Evolutionary conservation across 2,329 filamentous ascomycete genomes (phyloP), one percentile per base, ranked within the genome.

Genomic region (Rutstroemia sp.): DNA sequence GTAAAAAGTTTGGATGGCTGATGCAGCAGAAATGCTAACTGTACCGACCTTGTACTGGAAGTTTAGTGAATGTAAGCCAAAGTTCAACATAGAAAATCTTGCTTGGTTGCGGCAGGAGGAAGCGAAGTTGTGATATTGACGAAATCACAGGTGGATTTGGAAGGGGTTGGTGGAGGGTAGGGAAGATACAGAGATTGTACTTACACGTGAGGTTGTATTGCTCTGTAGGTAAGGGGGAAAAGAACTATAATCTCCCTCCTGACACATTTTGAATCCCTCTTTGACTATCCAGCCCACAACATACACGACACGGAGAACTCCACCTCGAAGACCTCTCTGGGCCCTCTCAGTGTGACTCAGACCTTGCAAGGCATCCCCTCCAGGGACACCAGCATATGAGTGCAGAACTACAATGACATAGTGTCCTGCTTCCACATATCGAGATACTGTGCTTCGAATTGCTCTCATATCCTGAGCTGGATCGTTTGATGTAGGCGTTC

Each of bases 401-500:
- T 66, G 63, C 25, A 66, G 52, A 16, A 67, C 60, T 19, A 67
- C 51, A 42, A 67, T 62, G 14, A 67, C 62, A 52, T 67, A 65
- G 44, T 65, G 66, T 2, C 71, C 71, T n/a, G 69, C 60, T 16
- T 61, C 63, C 18, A 65, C 70, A 46, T 74, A 67, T 39, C 58
- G 56, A 23, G 63, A 59, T 34, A 74, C 68, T 5, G 62, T 62
- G 18, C 61, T 64, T 37, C 70, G 70, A 18, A 71, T 69, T 4
- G 62, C 70, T 30, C 71, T 67, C 21, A 73, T 63, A 58, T 74
- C 72, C 58, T 72, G 69, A 57, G 70, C 69, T 63, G 73, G 74
- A 45, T 66, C 65, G 49, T 65, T 63, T n/a, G 59, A 62, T 16
- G 71, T 69, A 52, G 60, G 61, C 34, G 55, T 61, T 54, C 66